A percentile compares a stretch with the other conserved stretches of the same genome.
Evolutionary conservation across 2,329 filamentous ascomycete genomes (phyloP).

Genomic region (Apiospora rasikravindrae): DNA sequence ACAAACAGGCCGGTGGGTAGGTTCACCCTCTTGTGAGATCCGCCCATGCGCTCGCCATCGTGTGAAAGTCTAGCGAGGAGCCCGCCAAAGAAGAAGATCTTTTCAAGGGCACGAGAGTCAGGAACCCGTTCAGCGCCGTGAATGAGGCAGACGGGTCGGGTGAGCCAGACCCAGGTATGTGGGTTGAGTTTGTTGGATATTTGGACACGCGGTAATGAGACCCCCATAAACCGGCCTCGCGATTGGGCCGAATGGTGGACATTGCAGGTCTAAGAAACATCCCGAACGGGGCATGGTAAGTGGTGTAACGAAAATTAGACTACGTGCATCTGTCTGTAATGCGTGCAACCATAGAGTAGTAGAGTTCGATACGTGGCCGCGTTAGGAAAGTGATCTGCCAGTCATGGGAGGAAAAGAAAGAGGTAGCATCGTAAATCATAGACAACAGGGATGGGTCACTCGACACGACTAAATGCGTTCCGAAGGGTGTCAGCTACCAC

Average conservation of each 20-base stretch:
- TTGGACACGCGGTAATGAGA: conserved; percentile 10
- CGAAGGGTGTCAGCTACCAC: background rate
- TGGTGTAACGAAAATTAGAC: conserved; percentile 13
- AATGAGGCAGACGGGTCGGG: background rate
- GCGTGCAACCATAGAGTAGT: conserved; percentile 5
- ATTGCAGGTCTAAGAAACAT: conserved; percentile 14
- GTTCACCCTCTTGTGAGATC: background rate
- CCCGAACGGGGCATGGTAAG: conserved; percentile 1
- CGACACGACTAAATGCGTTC: conserved; percentile 4
- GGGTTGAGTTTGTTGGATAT: background rate
- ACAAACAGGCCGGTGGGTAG: background rate
- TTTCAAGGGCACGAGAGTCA: background rate
- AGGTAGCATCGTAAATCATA: conserved; percentile 10
- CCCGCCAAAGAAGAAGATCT: background rate
- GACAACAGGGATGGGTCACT: conserved; percentile 1
- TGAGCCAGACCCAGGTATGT: conserved; percentile 1
- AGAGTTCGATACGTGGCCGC: conserved; percentile 6
- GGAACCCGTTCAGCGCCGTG: background rate
- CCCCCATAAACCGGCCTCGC: background rate
- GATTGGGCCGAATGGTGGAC: background rate
- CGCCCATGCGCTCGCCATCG: background rate
- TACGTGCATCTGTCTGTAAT: conserved; percentile 4
- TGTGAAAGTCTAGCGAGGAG: background rate
- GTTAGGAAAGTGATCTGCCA: conserved; percentile 15
- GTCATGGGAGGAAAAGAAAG: background rate